Conservation (phyloP, 305 asterid genomes). For the Fraxinus greggii region DNA sequence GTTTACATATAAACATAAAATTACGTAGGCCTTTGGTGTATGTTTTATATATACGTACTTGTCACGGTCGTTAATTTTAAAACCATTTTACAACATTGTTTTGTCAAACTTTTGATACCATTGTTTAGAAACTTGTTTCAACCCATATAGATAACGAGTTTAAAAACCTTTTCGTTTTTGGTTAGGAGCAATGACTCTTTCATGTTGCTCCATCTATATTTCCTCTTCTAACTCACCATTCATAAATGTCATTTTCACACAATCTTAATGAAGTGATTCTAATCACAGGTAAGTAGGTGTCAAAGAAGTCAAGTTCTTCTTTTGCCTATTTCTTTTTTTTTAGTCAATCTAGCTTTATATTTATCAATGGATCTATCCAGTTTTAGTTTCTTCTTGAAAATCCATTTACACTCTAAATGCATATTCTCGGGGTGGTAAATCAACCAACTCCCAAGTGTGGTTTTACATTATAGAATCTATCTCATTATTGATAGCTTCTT, state of each 20-base stretch:
- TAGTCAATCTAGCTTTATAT: too few species aligned
- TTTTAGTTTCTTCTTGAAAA: neutral
- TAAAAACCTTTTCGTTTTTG: neutral
- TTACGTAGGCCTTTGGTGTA: neutral
- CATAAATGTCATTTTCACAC: too few species aligned
- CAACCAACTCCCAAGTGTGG: neutral
- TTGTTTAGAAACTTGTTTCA: neutral
- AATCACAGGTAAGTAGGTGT: neutral
- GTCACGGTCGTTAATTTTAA: neutral
- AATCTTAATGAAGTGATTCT: neutral
- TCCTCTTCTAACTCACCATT: neutral
- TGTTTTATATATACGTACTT: neutral
- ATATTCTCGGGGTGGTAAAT: neutral
- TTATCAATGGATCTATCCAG: neutral
- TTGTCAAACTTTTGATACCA: neutral
- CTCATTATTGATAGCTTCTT: too few species aligned
- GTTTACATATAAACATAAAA: too few species aligned
- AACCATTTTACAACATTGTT: too few species aligned
- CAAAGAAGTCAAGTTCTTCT: neutral
- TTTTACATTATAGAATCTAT: too few species aligned
- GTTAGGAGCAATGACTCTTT: neutral
- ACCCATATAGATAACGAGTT: neutral
- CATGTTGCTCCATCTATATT: neutral
- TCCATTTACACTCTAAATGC: too few species aligned
- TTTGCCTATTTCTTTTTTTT: too few species aligned